Evolutionary conservation across 257 asterid genomes (phyloP).

Genomic region (Nicotiana sylvestris): DNA sequence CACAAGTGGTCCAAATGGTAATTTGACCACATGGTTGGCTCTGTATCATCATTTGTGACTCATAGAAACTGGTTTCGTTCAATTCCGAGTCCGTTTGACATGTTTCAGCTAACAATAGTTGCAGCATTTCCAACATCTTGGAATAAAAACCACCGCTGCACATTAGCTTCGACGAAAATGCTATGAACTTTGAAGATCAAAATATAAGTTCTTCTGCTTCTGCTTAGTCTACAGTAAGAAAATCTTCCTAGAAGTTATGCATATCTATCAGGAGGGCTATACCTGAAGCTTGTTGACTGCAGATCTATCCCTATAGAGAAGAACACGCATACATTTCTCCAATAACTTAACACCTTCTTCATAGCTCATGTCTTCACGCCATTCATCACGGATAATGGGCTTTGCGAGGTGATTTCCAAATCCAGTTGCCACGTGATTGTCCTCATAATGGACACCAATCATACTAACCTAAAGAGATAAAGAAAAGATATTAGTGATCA

Average conservation of each 20-base stretch:
- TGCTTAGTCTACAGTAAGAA: neutral
- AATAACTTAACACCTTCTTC: constrained; percentile 82
- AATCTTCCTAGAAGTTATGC: neutral
- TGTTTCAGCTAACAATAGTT: too few relatives aligned
- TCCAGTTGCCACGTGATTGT: constrained; percentile 83
- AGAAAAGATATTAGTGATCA: neutral
- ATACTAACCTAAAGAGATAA: constrained; percentile 63
- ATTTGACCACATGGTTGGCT: too few relatives aligned
- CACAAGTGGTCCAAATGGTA: too few relatives aligned
- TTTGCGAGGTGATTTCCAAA: constrained; percentile 89
- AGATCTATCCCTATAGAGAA: constrained; percentile 90
- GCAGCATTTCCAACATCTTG: neutral
- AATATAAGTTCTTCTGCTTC: neutral
- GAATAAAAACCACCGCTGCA: neutral
- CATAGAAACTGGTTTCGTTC: too few relatives aligned
- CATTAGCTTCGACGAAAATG: neutral
- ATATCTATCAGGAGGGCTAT: constrained; percentile 14
- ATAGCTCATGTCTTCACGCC: constrained; percentile 79
- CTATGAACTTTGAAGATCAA: neutral
- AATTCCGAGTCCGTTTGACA: too few relatives aligned
- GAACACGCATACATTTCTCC: constrained; percentile 97
- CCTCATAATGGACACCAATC: constrained; percentile 94
- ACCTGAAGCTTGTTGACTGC: constrained; percentile 94
- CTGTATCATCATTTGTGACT: too few relatives aligned
- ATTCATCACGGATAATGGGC: constrained; percentile 86